Percentiles rank a stretch among this genome's conserved stretches.
phyloP scores from a whole-genome alignment of 1,284 basidiomycete genomes.

The Moesziomyces sp. region DNA sequence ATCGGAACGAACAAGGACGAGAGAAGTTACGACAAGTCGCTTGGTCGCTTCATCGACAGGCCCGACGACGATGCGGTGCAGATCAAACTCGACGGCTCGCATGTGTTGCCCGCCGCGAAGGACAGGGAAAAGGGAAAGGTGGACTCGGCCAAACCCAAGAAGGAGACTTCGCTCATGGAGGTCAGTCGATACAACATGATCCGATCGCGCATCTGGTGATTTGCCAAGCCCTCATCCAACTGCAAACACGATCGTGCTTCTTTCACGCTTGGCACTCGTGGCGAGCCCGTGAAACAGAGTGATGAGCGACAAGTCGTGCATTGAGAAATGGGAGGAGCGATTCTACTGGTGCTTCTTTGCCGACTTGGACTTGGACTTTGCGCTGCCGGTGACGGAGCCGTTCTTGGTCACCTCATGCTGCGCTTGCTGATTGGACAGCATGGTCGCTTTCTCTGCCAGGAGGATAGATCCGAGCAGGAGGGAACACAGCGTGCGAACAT shows the following conservation, averaged over 20 bases:
- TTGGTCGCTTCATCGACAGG: slow-evolving; percentile 51
- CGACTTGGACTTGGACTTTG: slow-evolving; percentile 7
- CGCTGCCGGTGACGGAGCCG: slow-evolving; percentile 5
- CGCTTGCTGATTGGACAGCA: slow-evolving; percentile 6
- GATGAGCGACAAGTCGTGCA: not conserved
- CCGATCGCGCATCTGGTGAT: slow-evolving; percentile 61
- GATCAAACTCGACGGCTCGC: slow-evolving; percentile 56
- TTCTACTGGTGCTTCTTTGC: slow-evolving; percentile 17
- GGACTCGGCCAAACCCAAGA: slow-evolving; percentile 19
- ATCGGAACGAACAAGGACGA: slow-evolving; percentile 62
- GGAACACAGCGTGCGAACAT: slow-evolving; percentile 23
- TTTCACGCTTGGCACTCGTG: not conserved
- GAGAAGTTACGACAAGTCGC: slow-evolving; percentile 51
- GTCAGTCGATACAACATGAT: slow-evolving; percentile 65
- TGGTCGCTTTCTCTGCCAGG: slow-evolving; percentile 24
- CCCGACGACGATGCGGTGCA: slow-evolving; percentile 55
- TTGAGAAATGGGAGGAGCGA: not conserved
- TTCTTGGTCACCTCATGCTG: slow-evolving; percentile 6
- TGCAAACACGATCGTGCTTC: not conserved
- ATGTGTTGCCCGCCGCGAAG: slow-evolving; percentile 16
- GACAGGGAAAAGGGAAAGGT: slow-evolving; percentile 10
- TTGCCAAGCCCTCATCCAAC: not conserved
- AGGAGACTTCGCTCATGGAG: slow-evolving; percentile 54
- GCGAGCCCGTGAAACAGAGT: too few relatives aligned
- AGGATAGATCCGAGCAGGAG: slow-evolving; percentile 17